These are phyloP conservation scores for Fusarium continuum DNA, from an alignment of 2,329 filamentous ascomycete species.

Conservation along the genomic window DNA sequence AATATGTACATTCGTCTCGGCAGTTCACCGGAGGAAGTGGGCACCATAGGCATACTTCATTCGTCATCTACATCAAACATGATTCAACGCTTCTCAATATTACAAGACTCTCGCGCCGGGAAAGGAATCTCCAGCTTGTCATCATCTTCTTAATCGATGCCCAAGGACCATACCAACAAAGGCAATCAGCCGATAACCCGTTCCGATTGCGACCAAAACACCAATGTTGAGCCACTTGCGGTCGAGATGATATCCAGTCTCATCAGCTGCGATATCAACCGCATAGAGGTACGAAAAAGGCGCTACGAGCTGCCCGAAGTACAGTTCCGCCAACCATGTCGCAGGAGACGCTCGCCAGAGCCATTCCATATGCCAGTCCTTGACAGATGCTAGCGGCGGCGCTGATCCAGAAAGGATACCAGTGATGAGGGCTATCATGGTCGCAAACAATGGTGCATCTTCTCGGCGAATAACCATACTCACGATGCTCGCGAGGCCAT, in stretches of 20 bases:
- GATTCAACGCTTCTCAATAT: neutral
- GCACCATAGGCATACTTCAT: neutral
- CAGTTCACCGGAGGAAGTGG: neutral
- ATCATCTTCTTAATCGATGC: slow-evolving; percentile 36
- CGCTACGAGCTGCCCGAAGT: slow-evolving; percentile 61
- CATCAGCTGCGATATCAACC: slow-evolving; percentile 55
- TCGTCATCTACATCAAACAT: neutral
- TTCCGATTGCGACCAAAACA: slow-evolving; percentile 56
- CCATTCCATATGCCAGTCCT: slow-evolving; percentile 63
- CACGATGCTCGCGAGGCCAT: slow-evolving; percentile 61
- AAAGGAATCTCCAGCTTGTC: neutral
- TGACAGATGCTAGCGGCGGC: slow-evolving; percentile 59
- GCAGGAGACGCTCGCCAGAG: slow-evolving; percentile 64
- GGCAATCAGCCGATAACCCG: slow-evolving; percentile 56
- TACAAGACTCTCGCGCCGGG: neutral
- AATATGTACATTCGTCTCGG: too few species aligned
- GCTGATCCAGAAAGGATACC: slow-evolving; percentile 64
- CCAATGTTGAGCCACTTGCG: slow-evolving; percentile 56
- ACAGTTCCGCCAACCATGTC: slow-evolving; percentile 65
- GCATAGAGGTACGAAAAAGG: slow-evolving; percentile 62
- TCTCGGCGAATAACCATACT: slow-evolving; percentile 65
- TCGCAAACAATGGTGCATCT: slow-evolving; percentile 65
- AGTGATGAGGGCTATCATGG: slow-evolving; percentile 63
- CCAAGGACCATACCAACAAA: slow-evolving; percentile 39
- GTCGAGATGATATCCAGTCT: slow-evolving; percentile 57